Evolutionary conservation across 352 stramenopile genomes (phyloP).

Genomic region (Globisporangium yorkense): DNA sequence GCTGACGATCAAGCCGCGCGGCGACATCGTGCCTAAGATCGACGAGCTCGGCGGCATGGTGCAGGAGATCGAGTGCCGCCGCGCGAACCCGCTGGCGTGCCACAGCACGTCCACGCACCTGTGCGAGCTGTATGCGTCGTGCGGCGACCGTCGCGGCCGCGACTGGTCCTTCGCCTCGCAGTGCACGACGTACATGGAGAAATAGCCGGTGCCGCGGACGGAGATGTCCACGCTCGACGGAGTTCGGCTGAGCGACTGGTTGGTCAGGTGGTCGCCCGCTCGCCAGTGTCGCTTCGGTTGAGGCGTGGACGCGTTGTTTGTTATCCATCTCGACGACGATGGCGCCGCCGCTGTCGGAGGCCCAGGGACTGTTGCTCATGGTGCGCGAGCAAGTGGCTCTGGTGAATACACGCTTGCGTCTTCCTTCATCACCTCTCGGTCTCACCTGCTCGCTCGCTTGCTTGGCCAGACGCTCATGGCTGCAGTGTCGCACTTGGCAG

Average conservation of each 20-base stretch:
- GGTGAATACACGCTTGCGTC: constrained; percentile 1
- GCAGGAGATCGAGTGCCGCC: constrained; percentile 84
- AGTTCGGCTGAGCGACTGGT: background rate
- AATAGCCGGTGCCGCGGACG: background rate
- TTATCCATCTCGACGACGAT: background rate
- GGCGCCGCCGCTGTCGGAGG: constrained; percentile 5
- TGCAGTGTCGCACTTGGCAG: background rate
- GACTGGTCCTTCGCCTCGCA: constrained; percentile 75
- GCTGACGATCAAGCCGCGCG: constrained; percentile 75
- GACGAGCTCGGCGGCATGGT: constrained; percentile 81
- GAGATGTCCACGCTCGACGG: too few species aligned
- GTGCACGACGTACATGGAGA: constrained; percentile 60
- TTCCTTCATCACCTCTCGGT: background rate
- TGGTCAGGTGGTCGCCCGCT: background rate
- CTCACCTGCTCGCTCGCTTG: background rate
- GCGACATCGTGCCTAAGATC: constrained; percentile 76
- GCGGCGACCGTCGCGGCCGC: constrained; percentile 67
- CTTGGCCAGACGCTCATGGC: background rate
- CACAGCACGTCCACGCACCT: constrained; percentile 83
- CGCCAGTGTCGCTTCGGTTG: background rate
- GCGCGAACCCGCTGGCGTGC: constrained; percentile 70
- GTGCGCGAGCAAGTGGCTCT: constrained; percentile 3
- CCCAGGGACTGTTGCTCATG: constrained; percentile 11
- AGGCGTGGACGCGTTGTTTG: background rate
- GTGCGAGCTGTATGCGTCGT: constrained; percentile 79